Evolutionary conservation across 495 filamentous ascomycete species (phyloP).

Genomic region (Geoglossum glabrum): DNA sequence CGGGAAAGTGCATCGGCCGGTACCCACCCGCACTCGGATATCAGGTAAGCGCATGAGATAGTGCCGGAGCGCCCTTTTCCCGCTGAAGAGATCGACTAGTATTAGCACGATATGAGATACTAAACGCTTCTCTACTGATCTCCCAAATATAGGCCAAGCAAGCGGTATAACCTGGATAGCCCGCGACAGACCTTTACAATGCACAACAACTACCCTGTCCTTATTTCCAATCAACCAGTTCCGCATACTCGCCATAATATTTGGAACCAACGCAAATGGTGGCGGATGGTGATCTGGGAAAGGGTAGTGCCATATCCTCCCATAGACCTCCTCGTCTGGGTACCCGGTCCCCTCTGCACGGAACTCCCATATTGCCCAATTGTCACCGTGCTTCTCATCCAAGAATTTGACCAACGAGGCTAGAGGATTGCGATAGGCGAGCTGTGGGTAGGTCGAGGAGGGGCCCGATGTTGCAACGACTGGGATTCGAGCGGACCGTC

Average conservation of each 20-base stretch:
- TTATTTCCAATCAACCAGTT: slow-evolving; percentile 54
- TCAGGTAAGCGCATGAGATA: slow-evolving; percentile 67
- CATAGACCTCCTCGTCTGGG: slow-evolving; percentile 70
- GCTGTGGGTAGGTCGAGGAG: slow-evolving; percentile 66
- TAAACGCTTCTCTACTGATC: not conserved
- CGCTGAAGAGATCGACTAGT: slow-evolving; percentile 21
- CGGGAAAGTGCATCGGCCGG: slow-evolving; percentile 53
- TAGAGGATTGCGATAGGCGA: slow-evolving; percentile 81
- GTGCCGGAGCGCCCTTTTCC: slow-evolving; percentile 92
- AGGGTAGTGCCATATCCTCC: slow-evolving; percentile 69
- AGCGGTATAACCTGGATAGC: too few relatives aligned
- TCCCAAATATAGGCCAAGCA: not conserved
- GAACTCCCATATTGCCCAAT: slow-evolving; percentile 96
- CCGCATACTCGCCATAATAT: slow-evolving; percentile 77
- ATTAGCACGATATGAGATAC: not conserved
- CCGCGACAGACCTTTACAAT: slow-evolving; percentile 45
- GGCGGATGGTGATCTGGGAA: slow-evolving; percentile 97
- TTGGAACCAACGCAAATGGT: slow-evolving; percentile 69
- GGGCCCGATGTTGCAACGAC: slow-evolving; percentile 70
- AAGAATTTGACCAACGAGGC: slow-evolving; percentile 70
- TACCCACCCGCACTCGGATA: slow-evolving; percentile 75
- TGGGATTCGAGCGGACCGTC: slow-evolving; percentile 8
- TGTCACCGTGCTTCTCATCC: slow-evolving; percentile 54
- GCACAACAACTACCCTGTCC: slow-evolving; percentile 61
- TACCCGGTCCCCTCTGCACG: slow-evolving; percentile 93